phyloP scores from a whole-genome alignment of 2,329 filamentous ascomycete species.

The Alternaria incomplexa region DNA sequence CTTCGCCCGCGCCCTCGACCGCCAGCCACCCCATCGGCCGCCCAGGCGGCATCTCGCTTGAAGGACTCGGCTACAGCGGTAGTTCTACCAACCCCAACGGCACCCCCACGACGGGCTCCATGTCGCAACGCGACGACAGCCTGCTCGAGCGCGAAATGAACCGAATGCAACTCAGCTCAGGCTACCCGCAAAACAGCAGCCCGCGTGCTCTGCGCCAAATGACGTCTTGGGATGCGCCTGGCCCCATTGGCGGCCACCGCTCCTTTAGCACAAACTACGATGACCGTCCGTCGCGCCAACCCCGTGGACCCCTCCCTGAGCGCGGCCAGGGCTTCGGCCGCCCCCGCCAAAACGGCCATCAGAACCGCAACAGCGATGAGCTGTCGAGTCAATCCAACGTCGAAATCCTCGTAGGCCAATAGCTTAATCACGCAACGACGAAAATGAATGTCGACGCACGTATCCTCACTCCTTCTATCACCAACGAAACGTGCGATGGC shows the following conservation, averaged over 20 bases:
- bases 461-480: conserved; percentile 28
- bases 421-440: conserved; percentile 16
- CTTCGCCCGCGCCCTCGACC: conserved; percentile 87
- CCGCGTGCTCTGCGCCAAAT: conserved; percentile 66
- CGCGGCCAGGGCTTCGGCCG: conserved; percentile 64
- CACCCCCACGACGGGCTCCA: conserved; percentile 63
- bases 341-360: conserved; percentile 66
- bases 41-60: conserved; percentile 61
- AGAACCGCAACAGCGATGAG: conserved; percentile 67
- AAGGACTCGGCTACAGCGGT: conserved; percentile 55
- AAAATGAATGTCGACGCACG: conserved; percentile 25
- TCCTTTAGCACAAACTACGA: conserved; percentile 66
- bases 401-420: conserved; percentile 69
- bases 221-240: conserved; percentile 66
- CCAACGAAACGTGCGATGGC: conserved; percentile 28
- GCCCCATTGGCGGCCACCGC: conserved; percentile 69
- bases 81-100: conserved; percentile 70
- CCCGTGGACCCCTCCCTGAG: conserved; percentile 66
- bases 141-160: conserved; percentile 69
- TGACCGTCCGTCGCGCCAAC: conserved; percentile 65
- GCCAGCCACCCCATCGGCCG: conserved; percentile 80
- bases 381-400: conserved; percentile 65
- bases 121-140: conserved; percentile 62
- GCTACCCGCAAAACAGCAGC: conserved; percentile 58
- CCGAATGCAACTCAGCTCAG: conserved; percentile 62